Evolutionary conservation across 495 filamentous ascomycete species (phyloP).

Genomic region (Wilcoxina mikolae): DNA sequence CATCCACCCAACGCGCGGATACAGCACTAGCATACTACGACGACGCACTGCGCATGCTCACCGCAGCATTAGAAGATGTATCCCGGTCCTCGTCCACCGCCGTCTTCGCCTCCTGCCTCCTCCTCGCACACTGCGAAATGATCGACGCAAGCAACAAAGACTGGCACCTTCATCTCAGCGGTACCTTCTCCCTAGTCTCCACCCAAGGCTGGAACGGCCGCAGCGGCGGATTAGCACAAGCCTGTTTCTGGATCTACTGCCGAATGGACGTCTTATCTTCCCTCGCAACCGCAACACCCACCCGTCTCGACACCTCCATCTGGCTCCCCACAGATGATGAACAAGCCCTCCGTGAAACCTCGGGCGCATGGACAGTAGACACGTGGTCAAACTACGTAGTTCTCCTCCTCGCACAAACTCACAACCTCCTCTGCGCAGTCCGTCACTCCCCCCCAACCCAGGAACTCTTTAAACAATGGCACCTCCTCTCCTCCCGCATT

Average conservation of each 20-base stretch:
- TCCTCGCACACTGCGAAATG: slow-evolving; percentile 41
- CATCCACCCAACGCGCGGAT: not conserved
- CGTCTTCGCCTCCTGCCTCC: slow-evolving; percentile 51
- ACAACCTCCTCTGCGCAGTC: slow-evolving; percentile 1
- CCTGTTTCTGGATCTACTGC: slow-evolving; percentile 7
- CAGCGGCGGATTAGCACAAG: not conserved
- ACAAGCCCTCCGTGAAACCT: no score
- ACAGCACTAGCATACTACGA: slow-evolving; percentile 3
- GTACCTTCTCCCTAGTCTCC: not conserved
- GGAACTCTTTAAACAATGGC: not conserved
- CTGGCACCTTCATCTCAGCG: slow-evolving; percentile 16
- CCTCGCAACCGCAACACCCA: not conserved
- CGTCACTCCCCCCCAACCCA: not conserved
- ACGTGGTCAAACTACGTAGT: slow-evolving; percentile 4
- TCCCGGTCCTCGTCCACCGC: slow-evolving; percentile 37
- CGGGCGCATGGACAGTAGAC: not conserved
- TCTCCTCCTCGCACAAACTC: not conserved
- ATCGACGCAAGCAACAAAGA: slow-evolving; percentile 27
- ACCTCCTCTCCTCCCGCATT: not conserved
- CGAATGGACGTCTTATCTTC: slow-evolving; percentile 5
- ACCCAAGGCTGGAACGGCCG: slow-evolving; percentile 3
- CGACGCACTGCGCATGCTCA: slow-evolving; percentile 1
- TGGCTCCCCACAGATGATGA: not conserved
- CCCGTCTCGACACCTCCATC: not conserved
- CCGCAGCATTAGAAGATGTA: not conserved